phyloP scores from a whole-genome alignment of 2,329 filamentous ascomycete species.

The Ilyonectria mors-panacis region DNA sequence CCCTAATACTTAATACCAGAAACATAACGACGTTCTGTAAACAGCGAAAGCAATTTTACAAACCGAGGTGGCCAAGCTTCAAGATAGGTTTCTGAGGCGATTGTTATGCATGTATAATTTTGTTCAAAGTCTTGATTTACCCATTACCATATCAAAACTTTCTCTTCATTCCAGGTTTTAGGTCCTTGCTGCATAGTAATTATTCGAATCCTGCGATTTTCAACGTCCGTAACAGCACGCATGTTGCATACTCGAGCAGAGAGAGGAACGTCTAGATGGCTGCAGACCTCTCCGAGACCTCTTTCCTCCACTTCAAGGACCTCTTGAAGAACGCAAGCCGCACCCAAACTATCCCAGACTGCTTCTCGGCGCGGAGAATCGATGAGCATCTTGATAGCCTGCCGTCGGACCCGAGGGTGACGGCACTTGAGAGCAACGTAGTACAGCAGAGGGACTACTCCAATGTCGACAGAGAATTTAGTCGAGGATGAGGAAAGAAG shows the following conservation, averaged over 20 bases:
- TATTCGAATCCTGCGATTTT: conserved; percentile 25
- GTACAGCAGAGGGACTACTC: conserved; percentile 33
- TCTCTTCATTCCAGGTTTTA: conserved; percentile 24
- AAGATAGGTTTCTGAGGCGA: not conserved
- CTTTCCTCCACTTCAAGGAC: conserved; percentile 33
- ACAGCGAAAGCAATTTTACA: no score
- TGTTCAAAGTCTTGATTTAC: not conserved
- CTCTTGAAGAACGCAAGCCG: conserved; percentile 23
- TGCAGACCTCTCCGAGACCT: conserved; percentile 9
- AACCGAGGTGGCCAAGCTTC: no score
- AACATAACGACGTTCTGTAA: no score
- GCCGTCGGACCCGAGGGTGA: conserved; percentile 30
- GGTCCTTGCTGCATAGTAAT: conserved; percentile 23
- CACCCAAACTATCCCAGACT: conserved; percentile 37
- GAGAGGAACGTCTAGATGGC: conserved; percentile 24
- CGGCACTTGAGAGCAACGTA: conserved; percentile 39
- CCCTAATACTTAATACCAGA: no score
- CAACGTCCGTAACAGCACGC: conserved; percentile 25
- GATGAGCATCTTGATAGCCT: conserved; percentile 25
- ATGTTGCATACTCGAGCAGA: conserved; percentile 23
- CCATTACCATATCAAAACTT: conserved; percentile 29
- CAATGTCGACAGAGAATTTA: conserved; percentile 30
- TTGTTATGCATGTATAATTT: no score
- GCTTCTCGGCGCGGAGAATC: conserved; percentile 32
- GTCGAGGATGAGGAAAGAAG: conserved; percentile 16